phyloP scores from a whole-genome alignment of 1,284 basidiomycete species.

The Ustilago xerochloae region DNA sequence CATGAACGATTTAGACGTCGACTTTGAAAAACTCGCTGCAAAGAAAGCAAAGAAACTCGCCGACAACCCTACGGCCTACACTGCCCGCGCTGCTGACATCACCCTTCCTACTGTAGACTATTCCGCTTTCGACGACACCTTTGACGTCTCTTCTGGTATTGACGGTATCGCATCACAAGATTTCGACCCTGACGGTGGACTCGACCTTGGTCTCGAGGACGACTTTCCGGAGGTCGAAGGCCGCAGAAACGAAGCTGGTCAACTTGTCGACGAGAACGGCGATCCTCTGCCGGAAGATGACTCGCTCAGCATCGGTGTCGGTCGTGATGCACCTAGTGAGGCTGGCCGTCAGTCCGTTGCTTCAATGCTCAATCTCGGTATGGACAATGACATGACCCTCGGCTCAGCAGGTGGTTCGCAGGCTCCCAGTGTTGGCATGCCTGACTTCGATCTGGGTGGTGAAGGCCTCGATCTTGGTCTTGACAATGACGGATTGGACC shows the following conservation, averaged over 20 bases:
- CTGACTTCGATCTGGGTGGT: slow-evolving; percentile 42
- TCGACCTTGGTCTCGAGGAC: slow-evolving; percentile 70
- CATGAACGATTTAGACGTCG: slow-evolving; percentile 56
- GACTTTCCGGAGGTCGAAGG: slow-evolving; percentile 68
- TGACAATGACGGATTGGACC: slow-evolving; percentile 66
- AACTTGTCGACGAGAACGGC: slow-evolving; percentile 55
- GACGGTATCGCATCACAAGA: slow-evolving; percentile 59
- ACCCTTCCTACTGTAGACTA: slow-evolving; percentile 57
- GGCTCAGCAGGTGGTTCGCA: slow-evolving; percentile 43
- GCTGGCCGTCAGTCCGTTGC: slow-evolving; percentile 50
- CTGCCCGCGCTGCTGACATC: slow-evolving; percentile 82
- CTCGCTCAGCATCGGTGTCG: slow-evolving; percentile 61
- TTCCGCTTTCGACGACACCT: slow-evolving; percentile 49
- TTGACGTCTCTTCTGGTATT: slow-evolving; percentile 49
- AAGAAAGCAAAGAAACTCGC: slow-evolving; percentile 66
- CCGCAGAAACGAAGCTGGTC: slow-evolving; percentile 44
- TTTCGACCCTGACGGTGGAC: slow-evolving; percentile 62
- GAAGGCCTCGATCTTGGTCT: slow-evolving; percentile 75
- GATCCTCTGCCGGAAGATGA: slow-evolving; percentile 68
- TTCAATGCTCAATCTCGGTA: slow-evolving; percentile 46
- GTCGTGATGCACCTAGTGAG: slow-evolving; percentile 58
- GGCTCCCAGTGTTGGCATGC: slow-evolving; percentile 46
- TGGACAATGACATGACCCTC: slow-evolving; percentile 40
- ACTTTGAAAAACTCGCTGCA: slow-evolving; percentile 78
- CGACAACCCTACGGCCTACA: slow-evolving; percentile 46